Conservation (phyloP, 1,284 basidiomycete genomes). For the Trichosporon faecale region DNA sequence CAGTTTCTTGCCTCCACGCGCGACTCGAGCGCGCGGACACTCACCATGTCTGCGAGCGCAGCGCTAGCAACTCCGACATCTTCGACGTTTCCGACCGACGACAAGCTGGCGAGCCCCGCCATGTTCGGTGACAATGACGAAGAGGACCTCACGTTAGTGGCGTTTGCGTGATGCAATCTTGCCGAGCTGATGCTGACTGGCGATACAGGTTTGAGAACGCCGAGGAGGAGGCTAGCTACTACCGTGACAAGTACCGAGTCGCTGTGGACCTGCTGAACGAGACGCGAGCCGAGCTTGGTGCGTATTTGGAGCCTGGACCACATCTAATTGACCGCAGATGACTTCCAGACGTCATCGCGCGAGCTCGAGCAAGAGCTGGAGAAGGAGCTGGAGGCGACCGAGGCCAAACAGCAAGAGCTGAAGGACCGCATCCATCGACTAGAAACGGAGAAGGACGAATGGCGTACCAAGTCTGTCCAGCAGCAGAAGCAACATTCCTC, state of each 20-base stretch:
- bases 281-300: constrained; percentile 71
- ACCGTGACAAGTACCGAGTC: constrained; percentile 79
- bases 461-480: constrained; percentile 81
- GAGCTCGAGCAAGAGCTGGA: constrained; percentile 91
- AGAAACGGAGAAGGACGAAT: constrained; percentile 79
- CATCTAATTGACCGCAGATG: constrained; percentile 55
- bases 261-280: constrained; percentile 79
- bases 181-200: not conserved
- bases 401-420: constrained; percentile 78
- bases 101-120: constrained; percentile 8
- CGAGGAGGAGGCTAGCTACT: constrained; percentile 58
- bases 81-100: not conserved
- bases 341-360: constrained; percentile 85
- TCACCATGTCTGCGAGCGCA: constrained; percentile 14
- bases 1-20: not conserved
- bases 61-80: not conserved
- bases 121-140: constrained; percentile 33
- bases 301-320: constrained; percentile 15
- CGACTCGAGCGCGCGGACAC: constrained; percentile 10
- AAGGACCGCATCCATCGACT: constrained; percentile 69
- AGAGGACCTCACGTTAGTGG: constrained; percentile 37
- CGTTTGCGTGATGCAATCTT: not conserved
- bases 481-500: constrained; percentile 86
- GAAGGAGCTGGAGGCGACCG: constrained; percentile 78
- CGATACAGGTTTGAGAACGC: constrained; percentile 46